Evolutionary conservation across 1,139 yeast genomes (phyloP).

Genomic region (Blastobotrys petasosporus): DNA sequence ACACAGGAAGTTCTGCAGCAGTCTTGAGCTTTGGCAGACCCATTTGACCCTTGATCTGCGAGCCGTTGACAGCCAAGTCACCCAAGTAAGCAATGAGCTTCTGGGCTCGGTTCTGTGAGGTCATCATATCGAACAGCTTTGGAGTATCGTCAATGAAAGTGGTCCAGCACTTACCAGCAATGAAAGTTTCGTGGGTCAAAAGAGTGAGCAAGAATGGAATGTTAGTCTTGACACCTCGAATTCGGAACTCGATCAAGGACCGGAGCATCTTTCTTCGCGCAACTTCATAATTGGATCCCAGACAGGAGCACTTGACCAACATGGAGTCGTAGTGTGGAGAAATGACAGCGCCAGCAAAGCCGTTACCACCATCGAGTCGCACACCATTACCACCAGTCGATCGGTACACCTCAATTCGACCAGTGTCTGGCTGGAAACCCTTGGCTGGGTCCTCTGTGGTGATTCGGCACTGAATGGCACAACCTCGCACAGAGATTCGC

Average conservation of each 20-base stretch:
- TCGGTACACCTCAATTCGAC: constrained; percentile 95
- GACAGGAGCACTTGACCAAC: constrained; percentile 95
- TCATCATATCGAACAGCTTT: constrained; percentile 86
- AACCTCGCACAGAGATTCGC: constrained; percentile 91
- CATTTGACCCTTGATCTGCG: constrained; percentile 89
- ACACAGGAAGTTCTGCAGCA: constrained; percentile 68
- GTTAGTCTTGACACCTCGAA: constrained; percentile 97
- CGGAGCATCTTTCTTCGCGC: constrained; percentile 96
- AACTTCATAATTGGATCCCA: constrained; percentile 94
- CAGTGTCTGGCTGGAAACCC: constrained; percentile 97
- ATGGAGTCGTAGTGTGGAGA: constrained; percentile 97
- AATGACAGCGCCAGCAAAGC: constrained; percentile 96
- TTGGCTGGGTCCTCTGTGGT: constrained; percentile 97
- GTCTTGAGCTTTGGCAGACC: constrained; percentile 79
- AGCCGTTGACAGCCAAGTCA: constrained; percentile 91
- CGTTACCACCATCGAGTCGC: constrained; percentile 97
- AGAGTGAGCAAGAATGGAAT: constrained; percentile 94
- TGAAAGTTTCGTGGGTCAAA: constrained; percentile 85
- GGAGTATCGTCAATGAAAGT: constrained; percentile 99
- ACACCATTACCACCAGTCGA: constrained; percentile 99
- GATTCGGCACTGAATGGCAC: constrained; percentile 98
- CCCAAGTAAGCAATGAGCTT: constrained; percentile 84
- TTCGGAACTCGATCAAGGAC: constrained; percentile 93
- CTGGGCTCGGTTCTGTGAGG: constrained; percentile 95
- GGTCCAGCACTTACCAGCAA: constrained; percentile 91